Evolutionary conservation across 176 grass and related monocot species (phyloP), one percentile per base, ranked within the genome.

Genomic region (Zea luxurians): DNA sequence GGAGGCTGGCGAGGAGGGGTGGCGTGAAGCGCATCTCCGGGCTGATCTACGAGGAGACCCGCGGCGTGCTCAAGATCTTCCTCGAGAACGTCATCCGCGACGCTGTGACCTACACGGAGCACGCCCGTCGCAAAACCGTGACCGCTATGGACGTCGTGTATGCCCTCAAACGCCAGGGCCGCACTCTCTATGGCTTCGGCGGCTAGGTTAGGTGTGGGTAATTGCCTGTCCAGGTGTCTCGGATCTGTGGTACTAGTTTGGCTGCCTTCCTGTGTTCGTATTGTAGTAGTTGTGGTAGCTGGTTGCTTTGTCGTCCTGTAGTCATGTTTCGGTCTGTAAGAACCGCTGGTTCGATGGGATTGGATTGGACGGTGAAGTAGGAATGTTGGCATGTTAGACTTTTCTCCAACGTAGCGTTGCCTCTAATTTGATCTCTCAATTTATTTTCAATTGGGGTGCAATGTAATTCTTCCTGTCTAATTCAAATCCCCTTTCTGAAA

Each of bases 31-130:
- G 95, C 84, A 97, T 97, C 83, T 88, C 82, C 10, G 91, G 95
- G 0, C 83, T 97, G 36, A 97, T 94, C 85, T 97, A 97, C 70
- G 93, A 97, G 88, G 93, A 97, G 90, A 97, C 91, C 10, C 93
- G 90, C 50, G 93, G 93, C 75, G 93, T 97, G 40, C 93, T 97
- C 71, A 97, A 97, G 94, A 94, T 97, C 87, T 97, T 97, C 73
- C 91, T 97, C 16, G 91, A 97, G 91, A 97, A 97, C 55, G 89
- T 97, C 48, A 97, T 97, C 82, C 91, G 94, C 71, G 94, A 97
- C 43, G 94, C 91, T 35, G 91, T 97, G 76, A 97, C 94, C 63
- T 97, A 97, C 82, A 97, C 94, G 0, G 91, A 97, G 87, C 94
- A 94, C 68, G 87, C 94, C 35, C 80, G 94, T 65, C 87, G 94